Evolutionary conservation across 2,329 filamentous ascomycete species (phyloP).

Genomic region (Fusarium sp.): DNA sequence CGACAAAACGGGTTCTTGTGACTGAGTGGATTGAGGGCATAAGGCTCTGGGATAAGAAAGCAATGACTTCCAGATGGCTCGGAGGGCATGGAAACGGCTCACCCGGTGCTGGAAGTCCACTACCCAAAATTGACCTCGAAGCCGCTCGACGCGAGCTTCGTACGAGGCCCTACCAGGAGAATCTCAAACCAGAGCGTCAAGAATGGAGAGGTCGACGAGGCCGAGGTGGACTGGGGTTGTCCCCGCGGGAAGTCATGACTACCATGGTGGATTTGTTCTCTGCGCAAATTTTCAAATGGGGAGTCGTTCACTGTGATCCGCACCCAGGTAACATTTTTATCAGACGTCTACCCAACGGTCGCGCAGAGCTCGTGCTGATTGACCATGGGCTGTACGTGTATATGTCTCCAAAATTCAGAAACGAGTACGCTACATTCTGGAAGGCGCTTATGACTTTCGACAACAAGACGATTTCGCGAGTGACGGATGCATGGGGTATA

Average conservation of each 20-base stretch:
- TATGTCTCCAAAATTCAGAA: conserved; percentile 85
- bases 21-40: conserved; percentile 98
- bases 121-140: conserved; percentile 64
- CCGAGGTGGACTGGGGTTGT: conserved; percentile 85
- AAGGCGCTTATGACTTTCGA: conserved; percentile 94
- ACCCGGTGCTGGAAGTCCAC: conserved; percentile 76
- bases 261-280: conserved; percentile 97
- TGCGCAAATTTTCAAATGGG: conserved; percentile 99
- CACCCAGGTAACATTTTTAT: conserved; percentile 98
- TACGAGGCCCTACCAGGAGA: conserved; percentile 65
- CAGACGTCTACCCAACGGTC: conserved; percentile 83
- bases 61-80: conserved; percentile 80
- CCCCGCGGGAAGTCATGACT: conserved; percentile 88
- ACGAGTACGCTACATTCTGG: conserved; percentile 92
- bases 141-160: conserved; percentile 59
- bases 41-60: conserved; percentile 89
- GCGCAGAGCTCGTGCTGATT: conserved; percentile 91
- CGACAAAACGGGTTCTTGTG: conserved; percentile 85
- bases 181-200: conserved; percentile 82
- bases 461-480: conserved; percentile 78
- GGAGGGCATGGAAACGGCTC: conserved; percentile 82
- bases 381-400: conserved; percentile 97
- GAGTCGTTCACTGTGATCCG: conserved; percentile 93
- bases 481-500: conserved; percentile 87
- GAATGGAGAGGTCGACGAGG: conserved; percentile 79